Percentiles rank a stretch among this genome's conserved stretches.
Evolutionary conservation across 164 flowering plant genomes (phyloP).

Genomic region (Vitis cinerea): DNA sequence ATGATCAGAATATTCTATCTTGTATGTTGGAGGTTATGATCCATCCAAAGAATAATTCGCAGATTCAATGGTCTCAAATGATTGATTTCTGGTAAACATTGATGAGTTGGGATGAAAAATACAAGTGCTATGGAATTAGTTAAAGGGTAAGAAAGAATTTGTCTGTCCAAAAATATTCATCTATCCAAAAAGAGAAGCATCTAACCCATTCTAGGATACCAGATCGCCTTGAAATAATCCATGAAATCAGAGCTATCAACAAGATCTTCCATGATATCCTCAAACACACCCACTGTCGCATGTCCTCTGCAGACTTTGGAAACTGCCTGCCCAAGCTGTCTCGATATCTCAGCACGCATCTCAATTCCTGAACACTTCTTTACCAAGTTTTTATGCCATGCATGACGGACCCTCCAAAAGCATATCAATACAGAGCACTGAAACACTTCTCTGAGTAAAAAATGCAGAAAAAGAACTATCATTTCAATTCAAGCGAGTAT

Average conservation of each 20-base stretch:
- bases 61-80: not conserved
- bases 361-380: conserved; percentile 56
- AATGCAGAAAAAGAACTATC: conserved; percentile 2
- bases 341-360: conserved; percentile 52
- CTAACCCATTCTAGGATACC: conserved; percentile 88
- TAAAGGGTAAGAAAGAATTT: not conserved
- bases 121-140: not conserved
- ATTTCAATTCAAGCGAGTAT: not conserved
- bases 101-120: not conserved
- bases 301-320: conserved; percentile 49
- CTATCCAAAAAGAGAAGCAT: not conserved
- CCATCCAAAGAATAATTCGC: not conserved
- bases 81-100: not conserved
- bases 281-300: conserved; percentile 45
- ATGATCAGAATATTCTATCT: not conserved
- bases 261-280: conserved; percentile 71
- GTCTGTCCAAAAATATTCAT: not conserved
- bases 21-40: not conserved
- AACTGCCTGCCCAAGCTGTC: conserved; percentile 58
- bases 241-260: conserved; percentile 64
- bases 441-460: conserved; percentile 74
- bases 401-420: conserved; percentile 90
- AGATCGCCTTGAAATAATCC: conserved; percentile 85
- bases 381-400: conserved; percentile 88
- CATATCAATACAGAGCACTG: conserved; percentile 75